Evolutionary conservation across 768 basidiomycete genomes (phyloP).

Genomic region (Termitomyces sp.): DNA sequence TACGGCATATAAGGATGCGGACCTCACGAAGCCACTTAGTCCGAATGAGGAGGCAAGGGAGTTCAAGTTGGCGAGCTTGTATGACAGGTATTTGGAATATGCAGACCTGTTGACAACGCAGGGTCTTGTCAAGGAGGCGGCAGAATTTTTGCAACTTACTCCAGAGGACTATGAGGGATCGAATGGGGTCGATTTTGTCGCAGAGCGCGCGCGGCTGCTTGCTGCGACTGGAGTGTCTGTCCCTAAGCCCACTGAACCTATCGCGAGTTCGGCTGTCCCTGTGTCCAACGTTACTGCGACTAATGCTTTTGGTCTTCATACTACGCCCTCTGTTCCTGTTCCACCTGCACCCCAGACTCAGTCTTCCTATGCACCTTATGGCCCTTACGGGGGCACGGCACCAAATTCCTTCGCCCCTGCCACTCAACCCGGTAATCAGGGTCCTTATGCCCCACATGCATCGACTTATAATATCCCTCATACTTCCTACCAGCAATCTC

Average conservation of each 20-base stretch:
- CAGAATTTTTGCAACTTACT: slow-evolving; percentile 70
- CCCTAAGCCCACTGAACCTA: slow-evolving; percentile 14
- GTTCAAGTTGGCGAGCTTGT: slow-evolving; percentile 81
- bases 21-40: slow-evolving; percentile 41
- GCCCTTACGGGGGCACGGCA: slow-evolving; percentile 3
- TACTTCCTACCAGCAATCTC: slow-evolving; percentile 18
- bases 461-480: slow-evolving; percentile 11
- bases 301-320: slow-evolving; percentile 15
- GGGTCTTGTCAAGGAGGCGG: slow-evolving; percentile 81
- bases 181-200: slow-evolving; percentile 30
- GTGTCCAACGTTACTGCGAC: slow-evolving; percentile 1
- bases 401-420: slow-evolving; percentile 17
- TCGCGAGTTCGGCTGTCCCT: slow-evolving; percentile 12
- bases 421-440: slow-evolving; percentile 16
- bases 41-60: slow-evolving; percentile 45
- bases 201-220: slow-evolving; percentile 33
- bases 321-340: slow-evolving; percentile 13
- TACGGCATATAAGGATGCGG: slow-evolving; percentile 70
- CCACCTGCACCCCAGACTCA: slow-evolving; percentile 12
- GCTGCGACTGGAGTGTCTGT: slow-evolving; percentile 21
- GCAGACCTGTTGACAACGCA: slow-evolving; percentile 88
- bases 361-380: slow-evolving; percentile 8
- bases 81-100: slow-evolving; percentile 95
- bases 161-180: slow-evolving; percentile 74
- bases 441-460: slow-evolving; percentile 26